Base-by-base conservation (phyloP, 768 basidiomycete species). In the Leucosporidium yakuticum region DNA sequence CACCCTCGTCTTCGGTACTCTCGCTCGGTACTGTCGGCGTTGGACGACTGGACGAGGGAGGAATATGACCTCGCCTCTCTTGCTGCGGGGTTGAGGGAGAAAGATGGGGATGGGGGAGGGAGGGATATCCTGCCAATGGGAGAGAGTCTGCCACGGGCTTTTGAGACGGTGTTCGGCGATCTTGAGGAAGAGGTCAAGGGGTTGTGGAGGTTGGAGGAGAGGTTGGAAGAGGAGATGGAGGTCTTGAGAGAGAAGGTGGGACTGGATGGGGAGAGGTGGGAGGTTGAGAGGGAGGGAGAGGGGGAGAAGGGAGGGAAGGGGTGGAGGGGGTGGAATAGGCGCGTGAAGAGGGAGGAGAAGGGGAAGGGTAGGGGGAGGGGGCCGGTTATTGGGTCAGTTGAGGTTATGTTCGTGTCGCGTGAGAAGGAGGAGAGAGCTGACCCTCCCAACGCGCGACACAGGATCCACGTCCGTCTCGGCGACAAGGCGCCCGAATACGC, bases 31-130 rank as follows among this genome's bases (percentile, higher is more conserved):
- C 62, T 64, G 39, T 20, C 1, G 0, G 56, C 63, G 25, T 25
- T 59, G n/a, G 71, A 72, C 50, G 58, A 66, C 31, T 72, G 71
- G 71, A 60, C 67, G 32, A 59, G 68, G 4, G 67, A 66, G 48
- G 71, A 72, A 15, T 44, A 44, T 44, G 39, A 44, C 17, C 39
- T 44, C 3, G 11, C 39, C 55, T 60, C 62, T 62, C 57, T 72
- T 27, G 71, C 69, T 34, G 62, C 65, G 17, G 5, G 20, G 17
- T 49, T 50, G 8, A n/a, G 64, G 3, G n/a, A 27, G 4, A 62
- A 69, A 21, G 48, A 66, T 9, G 58, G 50, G 27, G 47, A 47
- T 0, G 60, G 60, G 21, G 34, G 31, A 15, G 54, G 47, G 23
- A 53, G 60, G 5, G 32, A 21, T 25, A 49, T 72, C 36, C 60